Evolutionary conservation across 495 filamentous ascomycete genomes (phyloP).

Genomic region (Amorphotheca resinae): DNA sequence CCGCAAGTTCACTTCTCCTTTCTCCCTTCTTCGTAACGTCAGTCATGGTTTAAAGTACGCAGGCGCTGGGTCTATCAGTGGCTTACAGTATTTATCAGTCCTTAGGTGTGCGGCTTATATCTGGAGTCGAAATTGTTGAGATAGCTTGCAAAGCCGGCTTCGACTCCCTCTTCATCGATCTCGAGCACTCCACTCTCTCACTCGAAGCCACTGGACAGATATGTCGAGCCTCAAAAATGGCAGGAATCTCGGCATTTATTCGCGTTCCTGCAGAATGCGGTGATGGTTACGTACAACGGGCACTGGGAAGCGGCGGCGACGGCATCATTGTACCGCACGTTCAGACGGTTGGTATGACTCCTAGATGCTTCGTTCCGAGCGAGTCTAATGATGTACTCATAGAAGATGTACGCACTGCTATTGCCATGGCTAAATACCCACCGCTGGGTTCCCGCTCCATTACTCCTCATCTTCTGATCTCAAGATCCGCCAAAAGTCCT

Average conservation of each 20-base stretch:
- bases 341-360: background rate
- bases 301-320: constrained; percentile 17
- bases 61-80: no score
- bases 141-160: constrained; percentile 6
- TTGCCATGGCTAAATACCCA: background rate
- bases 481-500: no score
- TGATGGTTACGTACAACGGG: constrained; percentile 14
- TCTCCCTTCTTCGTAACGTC: no score
- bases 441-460: background rate
- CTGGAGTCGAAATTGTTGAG: background rate
- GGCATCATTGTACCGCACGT: constrained; percentile 18
- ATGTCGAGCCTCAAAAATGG: background rate
- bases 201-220: background rate
- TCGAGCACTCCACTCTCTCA: constrained; percentile 12
- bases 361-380: no score
- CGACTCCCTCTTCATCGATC: constrained; percentile 14
- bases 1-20: no score
- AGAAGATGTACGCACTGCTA: no score
- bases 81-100: no score
- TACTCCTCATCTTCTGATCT: background rate
- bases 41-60: no score
- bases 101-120: constrained; percentile 8
- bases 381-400: no score
- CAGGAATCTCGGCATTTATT: constrained; percentile 7
- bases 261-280: constrained; percentile 17